Base-by-base conservation (phyloP, 371 early-diverging fungal genomes). In the Circinella umbellata region DNA sequence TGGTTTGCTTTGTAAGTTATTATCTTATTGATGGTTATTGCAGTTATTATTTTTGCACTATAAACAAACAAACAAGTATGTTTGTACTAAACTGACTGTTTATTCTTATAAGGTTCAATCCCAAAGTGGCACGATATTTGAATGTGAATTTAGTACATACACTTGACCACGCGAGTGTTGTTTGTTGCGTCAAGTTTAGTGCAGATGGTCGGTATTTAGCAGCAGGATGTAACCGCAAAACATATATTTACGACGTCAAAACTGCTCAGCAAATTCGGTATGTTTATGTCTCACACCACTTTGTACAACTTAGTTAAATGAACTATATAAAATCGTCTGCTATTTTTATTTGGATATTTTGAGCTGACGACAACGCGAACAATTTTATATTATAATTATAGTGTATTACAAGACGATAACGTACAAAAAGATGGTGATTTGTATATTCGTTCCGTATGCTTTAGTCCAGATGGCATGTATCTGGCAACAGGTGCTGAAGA, bases 401-500 rank as follows among this genome's bases (percentile, higher is more conserved):
- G 57, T 71, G 88, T 90, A 38, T 84, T 97, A 63, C 87, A 88
- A 46, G 96, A 96, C 79, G 92, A 92, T 61, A 85, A 77, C 51
- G 91, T 89, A 5, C 85, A 88, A 61, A 92, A 89, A 70, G 90
- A 92, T 69, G 78, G 78, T 9, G 98, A 98, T 82, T 78, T 96
- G 49, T 98, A 98, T 72, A 96, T 98, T 76, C 93, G 99, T 53
- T 93, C 96, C 4, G 97, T 99, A 38, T 95, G 95, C 80, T 99
- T 99, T 74, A 96, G 96, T 69, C 97, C 97, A 10, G 98, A 98
- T 76, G 94, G 94, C 68, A 89, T 86, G 62, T 92, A 76, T 68
- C 84, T 99, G 48, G 99, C 98, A 6, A 96, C 99, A 2, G 99
- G 99, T 48, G 98, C 97, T 15, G 98, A 99, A 80, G 99, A 99